phyloP scores from a whole-genome alignment of 805 yeast species.

The Starmerella sp. region DNA sequence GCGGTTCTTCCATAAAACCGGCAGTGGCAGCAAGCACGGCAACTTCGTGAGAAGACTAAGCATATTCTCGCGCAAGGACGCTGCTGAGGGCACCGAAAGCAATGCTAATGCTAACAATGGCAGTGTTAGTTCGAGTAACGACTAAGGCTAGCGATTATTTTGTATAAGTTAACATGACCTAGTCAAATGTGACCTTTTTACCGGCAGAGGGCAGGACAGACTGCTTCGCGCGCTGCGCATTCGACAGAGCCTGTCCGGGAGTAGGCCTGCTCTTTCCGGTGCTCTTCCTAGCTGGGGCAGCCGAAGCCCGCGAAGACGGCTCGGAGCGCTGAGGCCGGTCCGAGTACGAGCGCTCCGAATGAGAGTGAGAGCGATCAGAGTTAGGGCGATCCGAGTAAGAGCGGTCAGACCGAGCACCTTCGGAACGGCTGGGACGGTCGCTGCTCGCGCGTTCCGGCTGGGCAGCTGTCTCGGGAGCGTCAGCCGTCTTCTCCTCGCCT shows the following conservation, averaged over 20 bases:
- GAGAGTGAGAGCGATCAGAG: not conserved
- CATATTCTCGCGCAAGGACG: conserved; percentile 11
- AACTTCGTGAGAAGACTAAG: conserved; percentile 15
- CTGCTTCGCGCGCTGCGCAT: conserved; percentile 79
- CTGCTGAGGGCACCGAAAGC: not conserved
- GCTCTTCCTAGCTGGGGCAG: not conserved
- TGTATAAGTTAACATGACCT: conserved; percentile 1
- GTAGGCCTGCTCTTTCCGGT: conserved; percentile 23
- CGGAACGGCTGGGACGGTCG: too few relatives aligned
- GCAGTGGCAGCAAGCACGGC: conserved; percentile 1
- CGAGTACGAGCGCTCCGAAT: not conserved
- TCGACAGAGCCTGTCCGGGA: conserved; percentile 75
- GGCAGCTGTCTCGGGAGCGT: not conserved
- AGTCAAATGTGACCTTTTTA: conserved; percentile 64
- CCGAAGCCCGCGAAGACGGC: not conserved
- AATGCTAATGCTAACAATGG: not conserved
- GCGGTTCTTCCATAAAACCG: conserved; percentile 7
- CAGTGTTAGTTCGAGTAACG: not conserved
- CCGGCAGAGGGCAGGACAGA: conserved; percentile 87
- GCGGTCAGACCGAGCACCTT: not conserved
- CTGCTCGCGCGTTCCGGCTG: not conserved
- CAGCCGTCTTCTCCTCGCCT: not conserved
- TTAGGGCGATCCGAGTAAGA: not conserved
- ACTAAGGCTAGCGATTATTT: not conserved
- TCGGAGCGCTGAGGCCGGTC: not conserved